These are phyloP conservation scores for Trichoderma gamsii DNA, from an alignment of 495 filamentous ascomycete genomes.

Conservation along the genomic window DNA sequence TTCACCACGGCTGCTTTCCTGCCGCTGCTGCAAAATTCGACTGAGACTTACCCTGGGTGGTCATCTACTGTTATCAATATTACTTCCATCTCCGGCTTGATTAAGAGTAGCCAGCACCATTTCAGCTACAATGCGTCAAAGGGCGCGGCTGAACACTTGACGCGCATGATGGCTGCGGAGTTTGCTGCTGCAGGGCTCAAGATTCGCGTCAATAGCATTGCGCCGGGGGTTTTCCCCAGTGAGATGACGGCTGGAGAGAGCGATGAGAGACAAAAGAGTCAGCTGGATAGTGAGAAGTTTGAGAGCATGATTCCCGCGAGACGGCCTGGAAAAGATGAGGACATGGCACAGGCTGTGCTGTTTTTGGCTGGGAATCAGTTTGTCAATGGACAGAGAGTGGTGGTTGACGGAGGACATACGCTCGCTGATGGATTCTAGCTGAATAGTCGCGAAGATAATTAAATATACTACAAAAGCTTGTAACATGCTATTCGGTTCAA, in stretches of 20 bases:
- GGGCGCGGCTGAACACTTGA: conserved; percentile 67
- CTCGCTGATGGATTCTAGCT: conserved; percentile 22
- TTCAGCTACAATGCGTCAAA: conserved; percentile 72
- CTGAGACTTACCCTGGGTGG: conserved; percentile 42
- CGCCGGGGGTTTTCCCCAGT: conserved; percentile 53
- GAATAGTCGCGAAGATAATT: too few relatives aligned
- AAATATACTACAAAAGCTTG: too few relatives aligned
- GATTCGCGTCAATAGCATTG: conserved; percentile 21
- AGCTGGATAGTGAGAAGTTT: conserved; percentile 55
- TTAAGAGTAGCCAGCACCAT: conserved; percentile 62
- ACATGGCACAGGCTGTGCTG: conserved; percentile 65
- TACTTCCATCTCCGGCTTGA: conserved; percentile 48
- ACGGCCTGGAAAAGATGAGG: conserved; percentile 62
- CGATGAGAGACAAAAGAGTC: conserved; percentile 58
- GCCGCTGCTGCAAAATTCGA: conserved; percentile 38
- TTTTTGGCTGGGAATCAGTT: conserved; percentile 63
- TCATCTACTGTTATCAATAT: conserved; percentile 56
- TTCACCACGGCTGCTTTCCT: conserved; percentile 40
- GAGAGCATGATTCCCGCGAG: conserved; percentile 50
- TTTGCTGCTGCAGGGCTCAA: conserved; percentile 26
- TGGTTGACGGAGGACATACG: conserved; percentile 57
- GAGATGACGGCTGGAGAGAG: conserved; percentile 57
- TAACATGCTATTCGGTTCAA: too few relatives aligned
- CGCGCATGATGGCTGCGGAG: conserved; percentile 43
- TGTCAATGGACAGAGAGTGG: conserved; percentile 60